Evolutionary conservation across 257 asterid genomes (phyloP).

Genomic region (Nicotiana undulata): DNA sequence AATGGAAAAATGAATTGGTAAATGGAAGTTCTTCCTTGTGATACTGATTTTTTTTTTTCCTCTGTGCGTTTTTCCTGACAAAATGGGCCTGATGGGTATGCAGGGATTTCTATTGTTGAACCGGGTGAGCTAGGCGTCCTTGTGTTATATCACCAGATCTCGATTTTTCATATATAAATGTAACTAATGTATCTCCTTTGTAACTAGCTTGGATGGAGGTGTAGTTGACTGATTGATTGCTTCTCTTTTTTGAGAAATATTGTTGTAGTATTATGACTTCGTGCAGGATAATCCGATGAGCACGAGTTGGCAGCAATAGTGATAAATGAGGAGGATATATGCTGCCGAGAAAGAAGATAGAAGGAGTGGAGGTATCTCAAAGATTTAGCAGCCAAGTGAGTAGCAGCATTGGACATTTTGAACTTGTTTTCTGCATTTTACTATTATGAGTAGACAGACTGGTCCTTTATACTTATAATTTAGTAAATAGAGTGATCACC

Average conservation of each 20-base stretch:
- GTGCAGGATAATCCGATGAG: not conserved
- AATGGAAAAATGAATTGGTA: no score
- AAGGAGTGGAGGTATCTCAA: not conserved
- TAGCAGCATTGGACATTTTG: not conserved
- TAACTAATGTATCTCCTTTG: no score
- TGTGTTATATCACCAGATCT: no score
- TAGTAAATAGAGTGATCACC: not conserved
- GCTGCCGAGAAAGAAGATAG: not conserved
- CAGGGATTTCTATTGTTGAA: no score
- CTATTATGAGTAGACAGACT: not conserved
- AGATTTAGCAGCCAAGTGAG: not conserved
- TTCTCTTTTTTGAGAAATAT: not conserved
- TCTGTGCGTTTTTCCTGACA: no score
- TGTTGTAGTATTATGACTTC: not conserved
- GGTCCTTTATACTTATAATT: not conserved
- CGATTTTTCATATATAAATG: no score
- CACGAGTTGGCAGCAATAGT: not conserved
- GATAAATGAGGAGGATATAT: not conserved
- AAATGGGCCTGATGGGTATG: no score
- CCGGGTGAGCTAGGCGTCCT: no score
- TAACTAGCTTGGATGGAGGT: no score
- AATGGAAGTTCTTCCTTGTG: no score
- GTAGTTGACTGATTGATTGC: no score
- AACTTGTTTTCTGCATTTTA: not conserved
- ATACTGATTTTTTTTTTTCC: no score